These are phyloP conservation scores for Globisporangium cylindrosporum DNA, from an alignment of 352 stramenopile genomes.

Conservation along the genomic window DNA sequence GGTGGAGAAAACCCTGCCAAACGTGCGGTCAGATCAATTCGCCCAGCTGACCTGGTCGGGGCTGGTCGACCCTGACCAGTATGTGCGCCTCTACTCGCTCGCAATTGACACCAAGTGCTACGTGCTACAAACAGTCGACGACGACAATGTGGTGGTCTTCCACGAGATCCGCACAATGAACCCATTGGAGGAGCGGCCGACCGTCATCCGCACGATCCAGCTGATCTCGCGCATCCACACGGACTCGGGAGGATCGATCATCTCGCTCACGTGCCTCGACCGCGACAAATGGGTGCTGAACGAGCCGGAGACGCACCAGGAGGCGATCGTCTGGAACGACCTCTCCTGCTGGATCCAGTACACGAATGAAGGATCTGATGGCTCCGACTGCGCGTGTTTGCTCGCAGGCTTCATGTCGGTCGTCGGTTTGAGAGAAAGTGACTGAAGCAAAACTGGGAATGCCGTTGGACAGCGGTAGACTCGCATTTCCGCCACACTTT, in stretches of 20 bases:
- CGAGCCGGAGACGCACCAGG: neutral
- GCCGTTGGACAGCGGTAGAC: too few species aligned
- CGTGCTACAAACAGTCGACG: conserved; percentile 15
- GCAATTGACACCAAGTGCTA: conserved; percentile 12
- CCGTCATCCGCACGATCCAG: neutral
- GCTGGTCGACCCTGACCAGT: conserved; percentile 5
- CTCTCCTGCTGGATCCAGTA: conserved; percentile 18
- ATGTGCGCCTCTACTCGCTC: conserved; percentile 1
- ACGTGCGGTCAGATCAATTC: neutral
- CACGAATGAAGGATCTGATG: too few species aligned
- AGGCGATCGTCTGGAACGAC: conserved; percentile 14
- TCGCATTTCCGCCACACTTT: too few species aligned
- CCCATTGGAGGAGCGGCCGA: neutral
- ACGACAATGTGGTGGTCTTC: conserved; percentile 15
- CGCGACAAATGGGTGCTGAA: conserved; percentile 1
- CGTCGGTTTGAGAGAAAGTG: too few species aligned
- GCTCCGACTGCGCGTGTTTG: too few species aligned
- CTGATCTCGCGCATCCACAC: conserved; percentile 15
- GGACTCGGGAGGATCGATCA: neutral
- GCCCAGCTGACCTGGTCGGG: conserved; percentile 4
- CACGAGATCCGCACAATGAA: conserved; percentile 17
- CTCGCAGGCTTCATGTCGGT: too few species aligned
- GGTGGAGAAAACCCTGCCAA: conserved; percentile 5
- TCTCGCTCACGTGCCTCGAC: conserved; percentile 13
- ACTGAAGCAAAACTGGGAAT: too few species aligned